Percentiles rank a stretch among this genome's conserved stretches.
Conservation (phyloP, 2,329 filamentous ascomycete species). For the Blastomyces emzantsi region DNA sequence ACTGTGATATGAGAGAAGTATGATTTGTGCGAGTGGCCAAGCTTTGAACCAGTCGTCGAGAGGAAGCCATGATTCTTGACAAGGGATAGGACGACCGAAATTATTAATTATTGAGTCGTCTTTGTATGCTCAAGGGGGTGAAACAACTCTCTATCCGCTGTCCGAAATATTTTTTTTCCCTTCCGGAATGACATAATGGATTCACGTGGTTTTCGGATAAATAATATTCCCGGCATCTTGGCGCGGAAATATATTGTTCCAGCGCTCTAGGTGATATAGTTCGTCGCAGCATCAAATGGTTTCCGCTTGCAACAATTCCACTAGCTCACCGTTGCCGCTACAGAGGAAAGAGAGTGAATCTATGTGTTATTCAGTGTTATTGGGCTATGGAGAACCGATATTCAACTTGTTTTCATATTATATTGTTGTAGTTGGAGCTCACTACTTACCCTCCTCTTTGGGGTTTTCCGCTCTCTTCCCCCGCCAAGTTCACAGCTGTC, state of each 20-base stretch:
- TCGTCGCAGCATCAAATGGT: background rate
- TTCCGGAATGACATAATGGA: constrained; percentile 3
- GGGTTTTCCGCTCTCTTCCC: background rate
- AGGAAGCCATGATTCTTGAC: constrained; percentile 11
- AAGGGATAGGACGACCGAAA: background rate
- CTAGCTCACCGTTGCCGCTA: background rate
- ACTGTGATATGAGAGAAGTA: constrained; percentile 2
- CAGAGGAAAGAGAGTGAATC: background rate
- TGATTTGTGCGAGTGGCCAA: constrained; percentile 6
- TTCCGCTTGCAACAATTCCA: background rate
- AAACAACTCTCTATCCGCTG: no score
- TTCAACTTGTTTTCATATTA: background rate
- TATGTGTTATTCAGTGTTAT: background rate
- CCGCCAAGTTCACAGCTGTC: background rate
- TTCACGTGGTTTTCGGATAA: background rate
- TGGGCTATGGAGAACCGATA: background rate
- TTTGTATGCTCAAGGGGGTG: background rate
- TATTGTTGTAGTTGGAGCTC: background rate
- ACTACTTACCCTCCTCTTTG: background rate
- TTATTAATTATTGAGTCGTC: background rate
- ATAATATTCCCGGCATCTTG: background rate
- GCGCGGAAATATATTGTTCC: background rate
- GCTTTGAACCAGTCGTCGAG: constrained; percentile 11
- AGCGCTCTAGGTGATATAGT: background rate
- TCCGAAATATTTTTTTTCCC: background rate